Base-by-base conservation (phyloP, 345 rosid genomes). In the Geranium brycei region DNA sequence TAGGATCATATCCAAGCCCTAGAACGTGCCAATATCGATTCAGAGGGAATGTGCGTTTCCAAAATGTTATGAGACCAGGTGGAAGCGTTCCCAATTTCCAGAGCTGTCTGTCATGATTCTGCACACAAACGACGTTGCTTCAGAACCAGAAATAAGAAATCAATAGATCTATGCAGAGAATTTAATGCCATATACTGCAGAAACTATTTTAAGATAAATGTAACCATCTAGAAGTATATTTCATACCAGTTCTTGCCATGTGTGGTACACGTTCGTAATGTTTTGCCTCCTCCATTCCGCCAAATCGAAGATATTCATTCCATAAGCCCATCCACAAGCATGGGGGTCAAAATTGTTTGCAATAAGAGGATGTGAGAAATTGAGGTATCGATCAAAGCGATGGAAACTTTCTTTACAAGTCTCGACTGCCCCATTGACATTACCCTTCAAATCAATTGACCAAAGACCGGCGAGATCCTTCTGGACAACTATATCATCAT, bases 271-370 rank as follows among this genome's bases (percentile, higher is more conserved):
- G 51, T 79, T 83, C 3, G 99, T 93, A 78, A 93, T 88, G 75
- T 84, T 85, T 75, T 90, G 95, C 77, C 83, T 75, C 77, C 71
- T 88, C 99, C 99, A 93, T 73, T 90, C 82, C 19, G 78, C 78
- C 78, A 93, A 78, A 78, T 93, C 97, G 73, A 93, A 90, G 30
- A 93, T 66, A 64, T 93, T 93, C 99, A 93, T 93, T 64, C 99
- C 99, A 64, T 90, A 93, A 11, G 99, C 97, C 99, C 99, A 93
- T 66, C 99, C 99, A 79, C 99, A 93, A 71, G 99, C 96, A 65
- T 69, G 95, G 8, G 99, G 92, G 57, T 90, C 82, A 58, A 93
- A 93, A 72, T 85, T 88, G 77, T 81, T 86, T 69, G 96, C 77
- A 67, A 93, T 90, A 32, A 85, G 85, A 63, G 97, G 97, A 82